phyloP scores from a whole-genome alignment of 73 alveolate genomes.

The Blepharisma japonicum region DNA sequence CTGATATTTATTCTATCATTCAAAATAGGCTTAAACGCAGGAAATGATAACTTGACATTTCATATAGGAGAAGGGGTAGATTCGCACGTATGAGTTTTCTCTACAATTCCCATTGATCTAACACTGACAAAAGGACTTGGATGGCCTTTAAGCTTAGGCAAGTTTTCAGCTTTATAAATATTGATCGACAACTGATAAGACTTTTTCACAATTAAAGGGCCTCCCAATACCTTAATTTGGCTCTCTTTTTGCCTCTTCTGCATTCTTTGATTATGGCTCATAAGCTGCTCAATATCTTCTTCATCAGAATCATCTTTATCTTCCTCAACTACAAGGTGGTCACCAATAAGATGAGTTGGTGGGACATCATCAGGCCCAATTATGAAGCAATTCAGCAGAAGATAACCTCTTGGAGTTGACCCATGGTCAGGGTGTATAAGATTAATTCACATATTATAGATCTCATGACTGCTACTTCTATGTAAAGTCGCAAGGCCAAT shows the following conservation, averaged over 20 bases:
- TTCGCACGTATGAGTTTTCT: conserved; percentile 61
- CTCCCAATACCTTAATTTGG: conserved; percentile 39
- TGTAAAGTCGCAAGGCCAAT: conserved; percentile 86
- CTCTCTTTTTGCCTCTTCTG: conserved; percentile 50
- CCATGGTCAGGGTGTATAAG: conserved; percentile 75
- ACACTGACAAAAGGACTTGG: conserved; percentile 69
- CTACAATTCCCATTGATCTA: conserved; percentile 69
- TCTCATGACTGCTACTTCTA: conserved; percentile 85
- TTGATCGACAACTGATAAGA: conserved; percentile 71
- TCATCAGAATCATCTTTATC: conserved; percentile 73
- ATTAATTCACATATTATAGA: conserved; percentile 82
- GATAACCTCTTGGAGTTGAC: conserved; percentile 79
- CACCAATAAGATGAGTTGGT: conserved; percentile 88
- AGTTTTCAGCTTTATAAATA: conserved; percentile 77
- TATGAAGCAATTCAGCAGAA: conserved; percentile 74
- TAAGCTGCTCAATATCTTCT: conserved; percentile 62
- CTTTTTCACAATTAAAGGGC: conserved; percentile 56
- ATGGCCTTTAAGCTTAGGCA: conserved; percentile 38
- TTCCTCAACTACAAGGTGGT: conserved; percentile 70
- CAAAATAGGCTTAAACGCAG: conserved; percentile 77
- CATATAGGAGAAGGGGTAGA: conserved; percentile 66
- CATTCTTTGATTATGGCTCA: conserved; percentile 50
- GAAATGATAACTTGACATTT: conserved; percentile 67
- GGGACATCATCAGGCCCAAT: conserved; percentile 90
- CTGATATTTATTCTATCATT: conserved; percentile 85